These are phyloP conservation scores for Antarctomyces pellizariae DNA, from an alignment of 495 filamentous ascomycete genomes.

Conservation along the genomic window DNA sequence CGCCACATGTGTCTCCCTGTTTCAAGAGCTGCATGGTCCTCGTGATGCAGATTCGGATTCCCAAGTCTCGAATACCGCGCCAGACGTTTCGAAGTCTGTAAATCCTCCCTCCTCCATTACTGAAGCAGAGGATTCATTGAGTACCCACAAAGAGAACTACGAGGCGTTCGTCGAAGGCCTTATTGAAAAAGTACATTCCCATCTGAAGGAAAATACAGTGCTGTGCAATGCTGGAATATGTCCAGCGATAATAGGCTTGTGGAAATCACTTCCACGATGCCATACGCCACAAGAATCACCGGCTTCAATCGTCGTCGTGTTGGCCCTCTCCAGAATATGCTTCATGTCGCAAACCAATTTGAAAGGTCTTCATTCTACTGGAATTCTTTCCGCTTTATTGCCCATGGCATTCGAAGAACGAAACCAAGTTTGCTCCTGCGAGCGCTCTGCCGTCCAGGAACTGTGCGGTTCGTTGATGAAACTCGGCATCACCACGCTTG, in stretches of 20 bases:
- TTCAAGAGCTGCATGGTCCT: conserved; percentile 8
- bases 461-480: conserved; percentile 34
- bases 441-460: conserved; percentile 32
- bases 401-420: conserved; percentile 34
- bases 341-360: conserved; percentile 49
- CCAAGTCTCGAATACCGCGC: neutral
- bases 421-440: conserved; percentile 20
- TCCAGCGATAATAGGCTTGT: conserved; percentile 39
- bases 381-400: conserved; percentile 48
- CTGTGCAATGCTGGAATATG: conserved; percentile 41
- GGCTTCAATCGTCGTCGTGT: conserved; percentile 34
- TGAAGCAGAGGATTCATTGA: neutral
- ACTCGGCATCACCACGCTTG: conserved; percentile 49
- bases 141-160: conserved; percentile 5
- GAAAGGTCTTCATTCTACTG: conserved; percentile 52
- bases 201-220: conserved; percentile 27
- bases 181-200: conserved; percentile 19
- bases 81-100: neutral
- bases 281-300: conserved; percentile 18
- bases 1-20: conserved; percentile 27
- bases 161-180: conserved; percentile 14
- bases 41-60: conserved; percentile 2
- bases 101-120: neutral
- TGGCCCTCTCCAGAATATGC: conserved; percentile 25
- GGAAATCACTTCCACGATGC: conserved; percentile 30